Conservation (phyloP, 1,284 basidiomycete species). For the Pseudozyma thailandica region DNA sequence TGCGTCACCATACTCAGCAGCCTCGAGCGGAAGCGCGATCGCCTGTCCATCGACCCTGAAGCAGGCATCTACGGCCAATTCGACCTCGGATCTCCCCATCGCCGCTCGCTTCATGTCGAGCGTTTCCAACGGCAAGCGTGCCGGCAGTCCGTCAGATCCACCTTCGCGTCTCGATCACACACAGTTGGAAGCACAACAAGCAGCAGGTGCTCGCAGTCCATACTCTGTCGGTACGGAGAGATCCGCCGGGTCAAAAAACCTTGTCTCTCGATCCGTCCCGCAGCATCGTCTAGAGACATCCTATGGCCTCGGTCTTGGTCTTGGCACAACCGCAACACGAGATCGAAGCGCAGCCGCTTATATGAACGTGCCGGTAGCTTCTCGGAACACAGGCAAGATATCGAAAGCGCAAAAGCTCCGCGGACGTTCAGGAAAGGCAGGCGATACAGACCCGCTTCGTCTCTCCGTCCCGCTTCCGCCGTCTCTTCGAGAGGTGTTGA, state of each 20-base stretch:
- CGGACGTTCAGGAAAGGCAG: constrained; percentile 18
- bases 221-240: constrained; percentile 17
- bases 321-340: constrained; percentile 35
- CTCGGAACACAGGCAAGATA: constrained; percentile 18
- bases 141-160: background rate
- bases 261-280: background rate
- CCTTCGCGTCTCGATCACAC: background rate
- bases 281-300: constrained; percentile 7
- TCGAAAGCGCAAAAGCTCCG: constrained; percentile 47
- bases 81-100: constrained; percentile 48
- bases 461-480: constrained; percentile 52
- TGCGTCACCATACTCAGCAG: background rate
- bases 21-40: background rate
- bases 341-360: constrained; percentile 30
- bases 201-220: constrained; percentile 27
- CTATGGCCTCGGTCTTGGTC: constrained; percentile 47
- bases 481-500: constrained; percentile 52
- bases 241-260: background rate
- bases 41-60: background rate
- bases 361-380: constrained; percentile 7
- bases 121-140: constrained; percentile 6
- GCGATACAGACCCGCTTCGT: constrained; percentile 32
- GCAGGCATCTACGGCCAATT: constrained; percentile 1
- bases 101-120: constrained; percentile 55
- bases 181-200: constrained; percentile 12